These are phyloP conservation scores for Sphagnum contortum DNA, from an alignment of 225 moss, liverwort and hornwort species.

Conservation along the genomic window DNA sequence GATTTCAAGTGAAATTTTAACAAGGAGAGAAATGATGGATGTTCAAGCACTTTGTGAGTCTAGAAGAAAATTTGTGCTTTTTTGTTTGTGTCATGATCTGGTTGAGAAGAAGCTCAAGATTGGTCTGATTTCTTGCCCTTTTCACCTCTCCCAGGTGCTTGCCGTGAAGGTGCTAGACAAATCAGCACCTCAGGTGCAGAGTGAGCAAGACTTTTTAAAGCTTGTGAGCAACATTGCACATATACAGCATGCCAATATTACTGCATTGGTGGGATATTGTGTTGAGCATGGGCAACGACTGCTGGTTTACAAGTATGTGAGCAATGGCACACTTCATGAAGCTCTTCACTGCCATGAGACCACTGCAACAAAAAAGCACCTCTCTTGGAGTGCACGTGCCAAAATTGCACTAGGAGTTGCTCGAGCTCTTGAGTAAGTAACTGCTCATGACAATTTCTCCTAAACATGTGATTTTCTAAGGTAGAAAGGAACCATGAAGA, in stretches of 20 bases:
- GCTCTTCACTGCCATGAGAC: constrained; percentile 15
- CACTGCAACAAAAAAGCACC: constrained; percentile 5
- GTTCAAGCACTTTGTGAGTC: too few relatives aligned
- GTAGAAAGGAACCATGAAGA: too few relatives aligned
- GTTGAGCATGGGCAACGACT: constrained; percentile 26
- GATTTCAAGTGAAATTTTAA: too few relatives aligned
- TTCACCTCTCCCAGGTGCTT: constrained; percentile 20
- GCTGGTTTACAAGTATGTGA: constrained; percentile 42
- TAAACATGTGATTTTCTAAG: too few relatives aligned
- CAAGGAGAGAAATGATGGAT: too few relatives aligned
- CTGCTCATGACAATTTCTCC: too few relatives aligned
- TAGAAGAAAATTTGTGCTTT: too few relatives aligned
- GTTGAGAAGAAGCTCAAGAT: too few relatives aligned
- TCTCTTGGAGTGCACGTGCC: constrained; percentile 33
- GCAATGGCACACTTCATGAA: constrained; percentile 33
- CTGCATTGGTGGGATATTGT: constrained; percentile 31
- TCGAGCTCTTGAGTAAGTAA: constrained; percentile 22
- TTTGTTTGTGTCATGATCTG: too few relatives aligned
- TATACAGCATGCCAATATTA: neutral
- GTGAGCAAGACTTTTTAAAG: constrained; percentile 60
- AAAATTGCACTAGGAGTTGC: constrained; percentile 48
- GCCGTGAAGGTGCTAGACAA: constrained; percentile 76
- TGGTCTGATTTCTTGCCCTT: neutral
- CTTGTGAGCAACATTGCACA: constrained; percentile 54
- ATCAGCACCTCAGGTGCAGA: constrained; percentile 53